Evolutionary conservation across 1,284 basidiomycete genomes (phyloP), one percentile per base, ranked within the genome.

Genomic region (Ustilago shanxiensis): DNA sequence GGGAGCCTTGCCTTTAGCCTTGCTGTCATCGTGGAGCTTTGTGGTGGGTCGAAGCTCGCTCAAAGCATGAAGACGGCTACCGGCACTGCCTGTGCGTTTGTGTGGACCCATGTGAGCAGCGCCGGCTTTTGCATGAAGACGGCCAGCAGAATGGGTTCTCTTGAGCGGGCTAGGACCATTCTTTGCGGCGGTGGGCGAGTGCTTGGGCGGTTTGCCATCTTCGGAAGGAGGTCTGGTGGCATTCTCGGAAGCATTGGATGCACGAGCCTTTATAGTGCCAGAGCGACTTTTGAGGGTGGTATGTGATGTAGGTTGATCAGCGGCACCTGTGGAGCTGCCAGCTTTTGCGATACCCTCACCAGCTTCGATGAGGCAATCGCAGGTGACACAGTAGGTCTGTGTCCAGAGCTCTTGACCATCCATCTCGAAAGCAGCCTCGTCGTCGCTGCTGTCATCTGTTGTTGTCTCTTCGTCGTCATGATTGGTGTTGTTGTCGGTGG

Each of bases 321-420:
- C 11, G 13, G 52, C 20, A 8, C 51, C 31, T 4, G 50, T 20
- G 2, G 59, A 22, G 3, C 44, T 24, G 26, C 22, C 37, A 16
- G 51, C 33, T 52, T 77, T 64, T 39, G 74, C 65, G 53, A 82
- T 73, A 18, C 79, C 80, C 28, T 78, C 66, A 47, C 80, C 80
- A 18, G 80, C 79, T 55, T 79, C 76, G 68, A 83, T 83, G 53
- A 83, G 76, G 54, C 79, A 80, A 54, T 83, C 81, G 66, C 81
- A 83, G 20, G 75, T 79, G 44, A 72, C 61, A 51, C 81, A 83
- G 59, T 80, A 83, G 44, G 70, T 78, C 41, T 83, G 81, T 0
- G 72, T 78, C 81, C 81, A 83, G 0, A 83, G 70, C 54, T 83
- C 81, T 58, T 81, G 80, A 22, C 81, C 79, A 59, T 83, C 81